Base-by-base conservation (phyloP, 768 basidiomycete genomes). In the Grammothele lineata region DNA sequence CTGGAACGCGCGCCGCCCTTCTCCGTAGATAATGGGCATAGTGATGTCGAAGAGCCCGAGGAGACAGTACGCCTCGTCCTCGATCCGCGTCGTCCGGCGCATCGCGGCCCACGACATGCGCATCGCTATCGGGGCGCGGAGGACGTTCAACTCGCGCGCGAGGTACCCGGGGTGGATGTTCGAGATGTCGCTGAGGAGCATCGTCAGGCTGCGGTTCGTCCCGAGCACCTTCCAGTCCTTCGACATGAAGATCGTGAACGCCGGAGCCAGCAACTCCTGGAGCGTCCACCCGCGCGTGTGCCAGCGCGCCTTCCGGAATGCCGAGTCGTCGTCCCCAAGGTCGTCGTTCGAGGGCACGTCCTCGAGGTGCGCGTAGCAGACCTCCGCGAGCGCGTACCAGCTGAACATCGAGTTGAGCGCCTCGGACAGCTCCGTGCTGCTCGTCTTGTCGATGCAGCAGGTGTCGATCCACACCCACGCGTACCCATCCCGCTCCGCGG, bases 381-480 rank as follows among this genome's bases (percentile, higher is more conserved):
- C 45, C 14, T 40, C 30, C 5, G 45, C 40, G 45, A 18, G 15
- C 12, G 22, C 17, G 37, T 47, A 51, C 18, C 33, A 40, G n/a
- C 19, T 19, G 41, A 47, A 51, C 40, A 47, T 43, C 14, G 50
- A 51, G 37, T 47, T 51, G 45, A 51, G 46, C 21, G 51, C 42
- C 34, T 53, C 51, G 32, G 37, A 26, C 12, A 53, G 51, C 51
- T 48, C 51, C 2, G 46, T 42, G 39, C 51, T 53, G 39, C 40
- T 53, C 1, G 42, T 21, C 37, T 47, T 38, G 43, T 53, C 41
- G 43, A 53, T 53, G 38, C 51, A 53, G 25, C 36, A 24, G 8
- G 45, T 48, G 40, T 53, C 51, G 1, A 45, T 26, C 51, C 51
- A 53, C 11, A 45, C 23, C 51, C 51, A 48, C 1, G 14, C 9